phyloP scores from a whole-genome alignment of 2,329 filamentous ascomycete genomes.

The Aspergillus ochraceus region DNA sequence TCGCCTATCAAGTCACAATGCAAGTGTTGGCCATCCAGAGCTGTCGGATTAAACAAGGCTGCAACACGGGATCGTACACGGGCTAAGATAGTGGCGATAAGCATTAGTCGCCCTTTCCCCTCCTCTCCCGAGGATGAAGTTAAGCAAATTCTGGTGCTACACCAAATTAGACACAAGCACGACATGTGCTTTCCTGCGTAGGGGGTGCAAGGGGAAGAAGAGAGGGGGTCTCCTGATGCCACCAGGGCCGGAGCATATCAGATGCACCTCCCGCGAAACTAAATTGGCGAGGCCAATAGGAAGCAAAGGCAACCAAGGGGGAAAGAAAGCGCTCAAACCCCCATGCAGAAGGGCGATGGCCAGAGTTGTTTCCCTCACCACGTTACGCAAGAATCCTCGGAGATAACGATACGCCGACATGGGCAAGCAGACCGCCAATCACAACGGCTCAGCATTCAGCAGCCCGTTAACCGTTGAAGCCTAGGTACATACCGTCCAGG shows the following conservation, averaged over 20 bases:
- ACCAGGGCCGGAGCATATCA: neutral
- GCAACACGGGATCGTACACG: neutral
- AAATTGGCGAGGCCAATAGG: neutral
- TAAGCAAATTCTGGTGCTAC: constrained; percentile 8
- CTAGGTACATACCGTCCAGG: neutral
- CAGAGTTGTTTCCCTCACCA: neutral
- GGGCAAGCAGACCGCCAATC: neutral
- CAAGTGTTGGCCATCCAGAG: neutral
- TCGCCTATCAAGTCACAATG: constrained; percentile 3
- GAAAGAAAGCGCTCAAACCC: neutral
- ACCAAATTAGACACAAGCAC: neutral
- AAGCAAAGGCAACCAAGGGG: neutral
- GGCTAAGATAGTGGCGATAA: constrained; percentile 8
- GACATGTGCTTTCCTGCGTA: constrained; percentile 10
- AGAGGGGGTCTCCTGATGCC: constrained; percentile 7
- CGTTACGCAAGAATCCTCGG: constrained; percentile 9
- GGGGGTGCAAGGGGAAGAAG: neutral
- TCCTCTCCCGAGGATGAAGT: neutral
- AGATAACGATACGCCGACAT: constrained; percentile 9
- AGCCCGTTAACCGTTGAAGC: neutral
- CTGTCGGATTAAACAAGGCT: neutral
- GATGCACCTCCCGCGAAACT: neutral
- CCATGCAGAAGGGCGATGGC: neutral
- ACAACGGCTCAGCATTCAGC: neutral
- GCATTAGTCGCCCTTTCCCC: neutral